phyloP scores from a whole-genome alignment of 225 moss, liverwort and hornwort species.

The Marchantia paleacea region DNA sequence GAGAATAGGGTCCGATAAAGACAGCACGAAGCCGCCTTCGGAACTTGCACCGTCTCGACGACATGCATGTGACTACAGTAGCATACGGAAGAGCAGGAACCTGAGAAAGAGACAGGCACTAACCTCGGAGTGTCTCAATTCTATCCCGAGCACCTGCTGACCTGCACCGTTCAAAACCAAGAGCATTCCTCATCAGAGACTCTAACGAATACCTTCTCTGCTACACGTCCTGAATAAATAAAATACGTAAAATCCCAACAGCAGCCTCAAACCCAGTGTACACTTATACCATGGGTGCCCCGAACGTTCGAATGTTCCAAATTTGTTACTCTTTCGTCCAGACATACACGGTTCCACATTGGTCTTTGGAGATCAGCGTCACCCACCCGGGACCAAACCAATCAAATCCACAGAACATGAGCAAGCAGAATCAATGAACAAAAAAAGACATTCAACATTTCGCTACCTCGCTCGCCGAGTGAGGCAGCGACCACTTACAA shows the following conservation, averaged over 20 bases:
- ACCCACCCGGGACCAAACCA: neutral
- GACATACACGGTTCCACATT: neutral
- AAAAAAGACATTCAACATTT: neutral
- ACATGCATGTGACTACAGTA: too few species aligned
- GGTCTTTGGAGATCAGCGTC: neutral
- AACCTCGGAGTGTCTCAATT: conserved; percentile 31
- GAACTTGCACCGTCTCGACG: neutral
- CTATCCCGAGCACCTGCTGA: conserved; percentile 25
- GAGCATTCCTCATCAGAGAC: neutral
- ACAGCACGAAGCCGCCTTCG: neutral
- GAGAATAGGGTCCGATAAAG: neutral
- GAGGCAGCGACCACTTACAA: conserved; percentile 8
- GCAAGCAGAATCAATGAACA: too few species aligned
- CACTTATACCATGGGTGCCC: neutral
- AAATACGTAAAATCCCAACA: neutral
- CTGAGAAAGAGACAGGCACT: neutral
- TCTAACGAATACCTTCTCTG: neutral
- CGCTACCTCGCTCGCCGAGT: neutral
- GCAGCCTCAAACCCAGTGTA: neutral
- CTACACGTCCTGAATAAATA: too few species aligned
- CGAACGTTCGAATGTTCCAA: neutral
- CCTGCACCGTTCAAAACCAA: conserved; percentile 33
- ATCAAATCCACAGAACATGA: neutral
- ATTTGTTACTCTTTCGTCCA: neutral
- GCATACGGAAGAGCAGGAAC: neutral